These are phyloP conservation scores for Entoloma clypeatum DNA, from an alignment of 1,284 basidiomycete species.

Conservation along the genomic window DNA sequence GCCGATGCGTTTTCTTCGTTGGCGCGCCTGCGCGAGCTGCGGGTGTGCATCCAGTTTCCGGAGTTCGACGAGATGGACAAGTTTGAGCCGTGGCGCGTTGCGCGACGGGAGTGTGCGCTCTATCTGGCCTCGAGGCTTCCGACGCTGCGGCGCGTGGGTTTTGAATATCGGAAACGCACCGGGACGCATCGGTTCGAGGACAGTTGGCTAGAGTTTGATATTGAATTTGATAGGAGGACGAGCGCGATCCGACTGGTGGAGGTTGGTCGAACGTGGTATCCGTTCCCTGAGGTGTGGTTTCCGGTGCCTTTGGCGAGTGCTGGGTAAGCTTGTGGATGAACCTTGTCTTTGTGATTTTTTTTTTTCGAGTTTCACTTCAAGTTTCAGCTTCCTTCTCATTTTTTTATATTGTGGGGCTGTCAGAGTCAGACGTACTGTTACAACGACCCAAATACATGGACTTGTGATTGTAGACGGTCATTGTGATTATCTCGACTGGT, in stretches of 20 bases:
- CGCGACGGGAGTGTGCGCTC: constrained; percentile 27
- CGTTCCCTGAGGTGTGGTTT: constrained; percentile 29
- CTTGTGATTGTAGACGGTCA: too few species aligned
- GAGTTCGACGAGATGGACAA: constrained; percentile 27
- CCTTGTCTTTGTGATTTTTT: neutral
- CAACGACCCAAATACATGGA: too few species aligned
- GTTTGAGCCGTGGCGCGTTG: constrained; percentile 26
- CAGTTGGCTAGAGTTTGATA: constrained; percentile 35
- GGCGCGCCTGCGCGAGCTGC: constrained; percentile 22
- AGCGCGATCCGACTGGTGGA: constrained; percentile 19
- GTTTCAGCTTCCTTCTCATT: too few species aligned
- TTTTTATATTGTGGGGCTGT: too few species aligned
- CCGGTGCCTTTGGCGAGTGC: constrained; percentile 13
- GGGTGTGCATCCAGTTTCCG: constrained; percentile 35
- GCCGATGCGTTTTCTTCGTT: constrained; percentile 27
- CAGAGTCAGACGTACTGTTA: too few species aligned
- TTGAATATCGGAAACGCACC: constrained; percentile 35
- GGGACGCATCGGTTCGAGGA: constrained; percentile 37
- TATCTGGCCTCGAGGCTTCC: constrained; percentile 29
- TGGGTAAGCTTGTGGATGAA: neutral
- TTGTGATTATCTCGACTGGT: too few species aligned
- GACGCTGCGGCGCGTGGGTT: constrained; percentile 28
- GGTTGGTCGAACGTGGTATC: constrained; percentile 27
- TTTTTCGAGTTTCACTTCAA: constrained; percentile 1
- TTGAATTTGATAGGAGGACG: constrained; percentile 21